These are phyloP conservation scores for Chalara sp. DNA, from an alignment of 2,329 filamentous ascomycete species.

Conservation along the genomic window DNA sequence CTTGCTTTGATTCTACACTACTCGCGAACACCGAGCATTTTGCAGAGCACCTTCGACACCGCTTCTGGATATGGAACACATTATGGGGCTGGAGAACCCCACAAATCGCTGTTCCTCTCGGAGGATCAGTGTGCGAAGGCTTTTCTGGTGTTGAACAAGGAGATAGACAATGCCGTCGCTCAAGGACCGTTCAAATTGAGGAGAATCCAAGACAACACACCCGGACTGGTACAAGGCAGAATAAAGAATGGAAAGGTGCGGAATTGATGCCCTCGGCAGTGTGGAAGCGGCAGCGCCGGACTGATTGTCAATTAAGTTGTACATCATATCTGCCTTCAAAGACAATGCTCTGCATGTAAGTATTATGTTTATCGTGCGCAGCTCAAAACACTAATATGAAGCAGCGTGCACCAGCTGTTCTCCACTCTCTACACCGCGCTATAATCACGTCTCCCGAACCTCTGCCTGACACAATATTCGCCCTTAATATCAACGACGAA, in stretches of 20 bases:
- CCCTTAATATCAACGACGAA: conserved; percentile 45
- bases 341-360: conserved; percentile 34
- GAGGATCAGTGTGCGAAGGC: conserved; percentile 34
- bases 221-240: conserved; percentile 35
- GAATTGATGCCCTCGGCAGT: not conserved
- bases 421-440: conserved; percentile 47
- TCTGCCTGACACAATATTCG: conserved; percentile 44
- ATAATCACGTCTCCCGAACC: conserved; percentile 39
- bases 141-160: conserved; percentile 40
- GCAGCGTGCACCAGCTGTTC: conserved; percentile 26
- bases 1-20: no score
- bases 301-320: conserved; percentile 28
- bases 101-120: conserved; percentile 25
- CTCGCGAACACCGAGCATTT: no score
- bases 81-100: no score
- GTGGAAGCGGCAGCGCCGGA: not conserved
- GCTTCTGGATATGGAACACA: no score
- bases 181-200: conserved; percentile 37
- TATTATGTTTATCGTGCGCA: conserved; percentile 7
- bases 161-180: conserved; percentile 39
- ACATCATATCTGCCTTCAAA: conserved; percentile 37
- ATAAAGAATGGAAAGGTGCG: conserved; percentile 37
- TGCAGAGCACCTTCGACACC: no score
- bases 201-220: conserved; percentile 27
- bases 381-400: not conserved